These are phyloP conservation scores for Ettlia oleoabundans DNA, from an alignment of 139 green algal genomes.

Conservation along the genomic window DNA sequence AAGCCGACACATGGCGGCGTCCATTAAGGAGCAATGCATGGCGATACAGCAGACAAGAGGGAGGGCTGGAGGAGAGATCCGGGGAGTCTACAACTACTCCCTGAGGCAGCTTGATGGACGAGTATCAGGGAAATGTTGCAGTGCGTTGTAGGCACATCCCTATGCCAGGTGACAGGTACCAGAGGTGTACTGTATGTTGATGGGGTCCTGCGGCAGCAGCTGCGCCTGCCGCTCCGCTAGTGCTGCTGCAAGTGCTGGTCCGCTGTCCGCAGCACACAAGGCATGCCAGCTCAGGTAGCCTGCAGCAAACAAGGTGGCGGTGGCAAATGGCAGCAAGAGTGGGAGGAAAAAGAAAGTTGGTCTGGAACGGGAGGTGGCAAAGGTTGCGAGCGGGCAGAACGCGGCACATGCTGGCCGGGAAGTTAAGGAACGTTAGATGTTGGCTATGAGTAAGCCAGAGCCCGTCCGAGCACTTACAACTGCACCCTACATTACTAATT, in stretches of 20 bases:
- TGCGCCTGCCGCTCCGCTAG: constrained; percentile 4
- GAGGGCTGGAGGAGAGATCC: not conserved
- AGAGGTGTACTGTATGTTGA: constrained; percentile 53
- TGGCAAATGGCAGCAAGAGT: not conserved
- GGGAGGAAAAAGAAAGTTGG: no score
- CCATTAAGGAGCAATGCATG: not conserved
- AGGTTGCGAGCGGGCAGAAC: no score
- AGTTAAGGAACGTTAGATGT: no score
- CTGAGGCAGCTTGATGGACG: not conserved
- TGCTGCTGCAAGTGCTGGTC: not conserved
- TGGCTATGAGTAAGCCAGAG: no score
- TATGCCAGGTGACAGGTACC: no score
- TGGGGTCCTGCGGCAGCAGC: constrained; percentile 21
- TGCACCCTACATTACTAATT: no score
- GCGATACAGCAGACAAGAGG: not conserved
- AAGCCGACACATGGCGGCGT: not conserved
- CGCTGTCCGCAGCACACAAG: not conserved
- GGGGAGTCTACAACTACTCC: not conserved
- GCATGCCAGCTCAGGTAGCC: constrained; percentile 25
- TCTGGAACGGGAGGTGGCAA: no score
- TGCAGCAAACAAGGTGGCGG: not conserved
- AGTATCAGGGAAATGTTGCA: not conserved
- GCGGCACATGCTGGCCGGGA: no score
- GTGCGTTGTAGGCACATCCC: no score
- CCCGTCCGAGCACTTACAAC: no score